Evolutionary conservation across 2,329 filamentous ascomycete species (phyloP).

Genomic region (Colletotrichum camelliae): DNA sequence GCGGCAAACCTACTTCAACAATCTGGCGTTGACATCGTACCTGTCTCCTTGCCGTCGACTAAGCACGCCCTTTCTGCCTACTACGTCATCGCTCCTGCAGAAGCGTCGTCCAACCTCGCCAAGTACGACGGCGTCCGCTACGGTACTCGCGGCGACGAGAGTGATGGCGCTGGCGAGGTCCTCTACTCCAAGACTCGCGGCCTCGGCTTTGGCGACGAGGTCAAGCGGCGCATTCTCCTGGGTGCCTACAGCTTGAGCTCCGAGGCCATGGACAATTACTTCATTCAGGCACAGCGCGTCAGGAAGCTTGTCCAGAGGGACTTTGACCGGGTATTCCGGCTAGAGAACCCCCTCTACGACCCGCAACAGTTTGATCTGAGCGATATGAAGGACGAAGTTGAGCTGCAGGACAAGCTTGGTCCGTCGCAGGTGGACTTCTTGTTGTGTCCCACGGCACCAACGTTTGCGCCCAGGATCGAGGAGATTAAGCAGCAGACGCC

Average conservation of each 20-base stretch:
- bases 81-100: conserved; percentile 93
- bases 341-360: conserved; percentile 70
- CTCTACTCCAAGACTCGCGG: conserved; percentile 81
- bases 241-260: conserved; percentile 92
- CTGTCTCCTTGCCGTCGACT: conserved; percentile 83
- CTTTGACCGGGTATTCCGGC: conserved; percentile 79
- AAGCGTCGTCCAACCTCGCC: conserved; percentile 93
- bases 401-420: conserved; percentile 60
- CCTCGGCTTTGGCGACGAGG: conserved; percentile 80
- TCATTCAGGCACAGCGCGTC: conserved; percentile 89
- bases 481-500: conserved; percentile 60
- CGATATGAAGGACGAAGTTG: conserved; percentile 60
- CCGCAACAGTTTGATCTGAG: conserved; percentile 60
- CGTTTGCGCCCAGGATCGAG: conserved; percentile 69
- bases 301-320: conserved; percentile 84
- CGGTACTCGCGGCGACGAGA: conserved; percentile 62
- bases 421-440: conserved; percentile 80
- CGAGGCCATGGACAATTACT: conserved; percentile 93
- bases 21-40: conserved; percentile 74
- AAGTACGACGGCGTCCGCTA: conserved; percentile 98
- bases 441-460: conserved; percentile 85
- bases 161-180: conserved; percentile 63
- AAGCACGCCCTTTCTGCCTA: conserved; percentile 89
- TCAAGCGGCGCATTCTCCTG: conserved; percentile 84
- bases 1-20: conserved; percentile 64